Evolutionary conservation across 257 asterid genomes (phyloP).

Genomic region (Eustoma russellianum): DNA sequence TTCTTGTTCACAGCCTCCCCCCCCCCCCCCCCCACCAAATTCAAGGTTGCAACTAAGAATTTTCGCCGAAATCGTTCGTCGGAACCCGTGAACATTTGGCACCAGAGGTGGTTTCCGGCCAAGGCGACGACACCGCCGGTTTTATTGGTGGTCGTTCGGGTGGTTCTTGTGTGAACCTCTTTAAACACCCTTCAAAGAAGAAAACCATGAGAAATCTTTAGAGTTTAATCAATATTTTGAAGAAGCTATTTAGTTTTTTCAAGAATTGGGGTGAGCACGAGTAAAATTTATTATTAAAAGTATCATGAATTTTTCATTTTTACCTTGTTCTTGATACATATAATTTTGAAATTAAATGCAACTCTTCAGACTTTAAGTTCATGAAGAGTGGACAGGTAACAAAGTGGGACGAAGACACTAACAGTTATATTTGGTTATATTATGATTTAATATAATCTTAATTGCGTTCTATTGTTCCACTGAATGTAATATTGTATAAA

Average conservation of each 20-base stretch:
- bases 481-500: no score
- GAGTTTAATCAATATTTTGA: constrained; percentile 42
- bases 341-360: no score
- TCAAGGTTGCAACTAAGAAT: constrained; percentile 15
- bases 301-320: no score
- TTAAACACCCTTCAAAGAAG: constrained; percentile 59
- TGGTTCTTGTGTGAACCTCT: constrained; percentile 52
- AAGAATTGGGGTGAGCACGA: constrained; percentile 22
- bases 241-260: constrained; percentile 43
- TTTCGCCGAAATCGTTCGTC: constrained; percentile 65
- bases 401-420: no score
- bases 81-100: constrained; percentile 84
- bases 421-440: no score
- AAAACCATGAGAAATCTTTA: constrained; percentile 62
- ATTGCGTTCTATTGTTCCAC: no score
- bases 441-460: no score
- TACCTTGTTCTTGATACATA: no score
- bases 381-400: no score
- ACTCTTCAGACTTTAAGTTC: no score
- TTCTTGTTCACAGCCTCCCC: no score
- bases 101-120: constrained; percentile 77
- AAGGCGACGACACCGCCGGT: constrained; percentile 78
- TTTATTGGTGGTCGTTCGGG: constrained; percentile 86
- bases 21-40: no score
- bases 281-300: constrained; percentile 3